A percentile compares a stretch with the other conserved stretches of the same genome.
Conservation (phyloP, 345 rosid genomes). For the Carallia pectinifolia region DNA sequence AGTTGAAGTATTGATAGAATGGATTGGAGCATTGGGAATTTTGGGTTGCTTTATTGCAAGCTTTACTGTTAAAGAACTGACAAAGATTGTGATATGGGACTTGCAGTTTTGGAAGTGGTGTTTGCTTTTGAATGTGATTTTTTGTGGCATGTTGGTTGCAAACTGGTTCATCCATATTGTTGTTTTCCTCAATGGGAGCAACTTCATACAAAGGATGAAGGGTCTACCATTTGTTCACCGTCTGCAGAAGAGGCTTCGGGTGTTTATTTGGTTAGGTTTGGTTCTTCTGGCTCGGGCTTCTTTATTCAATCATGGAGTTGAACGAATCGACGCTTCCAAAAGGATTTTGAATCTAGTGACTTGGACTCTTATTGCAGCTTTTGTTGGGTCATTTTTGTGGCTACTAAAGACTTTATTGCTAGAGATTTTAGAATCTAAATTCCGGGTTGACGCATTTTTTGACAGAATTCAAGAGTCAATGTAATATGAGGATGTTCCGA, state of each 20-base stretch:
- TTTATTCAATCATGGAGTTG: conserved; percentile 40
- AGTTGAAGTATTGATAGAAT: conserved; percentile 41
- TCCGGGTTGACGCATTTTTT: conserved; percentile 61
- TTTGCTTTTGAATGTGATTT: conserved; percentile 49
- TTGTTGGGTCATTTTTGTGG: conserved; percentile 53
- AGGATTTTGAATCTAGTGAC: conserved; percentile 44
- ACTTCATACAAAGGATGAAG: conserved; percentile 54
- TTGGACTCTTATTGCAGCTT: conserved; percentile 52
- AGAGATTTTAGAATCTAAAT: conserved; percentile 65
- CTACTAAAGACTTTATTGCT: conserved; percentile 57
- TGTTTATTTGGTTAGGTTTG: conserved; percentile 58
- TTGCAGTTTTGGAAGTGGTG: conserved; percentile 30
- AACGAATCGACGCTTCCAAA: conserved; percentile 30
- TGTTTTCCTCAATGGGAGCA: conserved; percentile 63
- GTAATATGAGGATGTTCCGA: conserved; percentile 61
- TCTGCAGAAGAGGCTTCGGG: conserved; percentile 68
- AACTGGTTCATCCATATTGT: conserved; percentile 58
- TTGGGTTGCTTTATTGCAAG: conserved; percentile 46
- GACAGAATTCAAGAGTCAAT: conserved; percentile 74
- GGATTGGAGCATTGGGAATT: conserved; percentile 31
- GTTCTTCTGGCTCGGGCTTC: conserved; percentile 55
- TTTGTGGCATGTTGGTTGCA: conserved; percentile 61
- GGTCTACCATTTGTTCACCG: conserved; percentile 79
- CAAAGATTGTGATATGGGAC: conserved; percentile 38
- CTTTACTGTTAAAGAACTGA: conserved; percentile 37